Evolutionary conservation across 306 rosid genomes (phyloP), one percentile per base, ranked within the genome.

Genomic region (Prunus davidiana): DNA sequence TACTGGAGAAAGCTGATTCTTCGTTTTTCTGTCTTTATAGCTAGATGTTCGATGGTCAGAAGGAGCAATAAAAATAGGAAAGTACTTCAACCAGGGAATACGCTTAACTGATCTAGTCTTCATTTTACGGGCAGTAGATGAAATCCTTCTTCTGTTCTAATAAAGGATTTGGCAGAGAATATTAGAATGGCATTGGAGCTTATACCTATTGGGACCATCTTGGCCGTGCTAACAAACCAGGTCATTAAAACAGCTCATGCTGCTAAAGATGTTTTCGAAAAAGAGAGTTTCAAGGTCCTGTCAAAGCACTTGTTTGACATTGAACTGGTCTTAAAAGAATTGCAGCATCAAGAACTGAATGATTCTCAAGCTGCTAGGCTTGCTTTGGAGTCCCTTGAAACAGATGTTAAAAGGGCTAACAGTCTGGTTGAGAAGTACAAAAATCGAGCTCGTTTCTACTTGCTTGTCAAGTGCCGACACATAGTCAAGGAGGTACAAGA

Each of bases 131-230:
- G 2, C 43, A 38, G 43, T 38, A 6, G 41, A 8, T 34, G 41
- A 34, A 38, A 38, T 38, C 43, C 9, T 38, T 7, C 43, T 38
- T 38, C 43, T 38, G 43, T 38, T 38, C 41, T 34, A 34, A 34
- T 34, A 5, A 62, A 71, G 78, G 82, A 43, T 75, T 46, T 69
- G 47, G 77, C n/a, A 22, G 57, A 79, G 63, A 41, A 8, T 67
- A 16, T 6, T 1, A 79, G 79, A 82, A 74, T 74, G 66, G 87
- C 93, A 12, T 80, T 90, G 86, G 96, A 93, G 76, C 82, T 93
- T 71, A 79, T 93, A 64, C 96, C 97, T 11, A 84, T 93, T 65
- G 96, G 97, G 25, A 89, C 96, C 51, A 87, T 93, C 73, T 76
- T 93, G 82, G 84, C 89, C n/a, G 89, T 93, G 82, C 81, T 88